phyloP scores from a whole-genome alignment of 441 rosid genomes.

The Gossypium davidsonii region DNA sequence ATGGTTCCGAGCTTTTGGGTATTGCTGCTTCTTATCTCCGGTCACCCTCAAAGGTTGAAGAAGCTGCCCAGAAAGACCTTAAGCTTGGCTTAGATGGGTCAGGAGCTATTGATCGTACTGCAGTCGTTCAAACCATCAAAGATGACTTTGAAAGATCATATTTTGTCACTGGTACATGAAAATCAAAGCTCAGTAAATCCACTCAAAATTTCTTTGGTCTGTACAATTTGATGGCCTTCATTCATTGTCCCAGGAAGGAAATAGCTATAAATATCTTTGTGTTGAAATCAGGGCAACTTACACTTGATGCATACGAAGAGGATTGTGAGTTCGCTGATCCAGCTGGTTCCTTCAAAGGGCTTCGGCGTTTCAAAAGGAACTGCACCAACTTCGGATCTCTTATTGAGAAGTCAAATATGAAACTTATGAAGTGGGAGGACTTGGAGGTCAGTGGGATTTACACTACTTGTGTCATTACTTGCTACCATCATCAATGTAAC shows the following conservation, averaged over 20 bases:
- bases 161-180: conserved; percentile 67
- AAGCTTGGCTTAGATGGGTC: conserved; percentile 39
- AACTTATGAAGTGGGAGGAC: conserved; percentile 85
- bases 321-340: conserved; percentile 95
- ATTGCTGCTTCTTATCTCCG: conserved; percentile 77
- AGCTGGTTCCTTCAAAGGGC: conserved; percentile 88
- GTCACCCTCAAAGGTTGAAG: conserved; percentile 26
- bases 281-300: conserved; percentile 48
- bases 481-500: background rate
- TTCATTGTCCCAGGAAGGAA: background rate
- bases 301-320: conserved; percentile 69
- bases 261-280: background rate
- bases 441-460: conserved; percentile 42
- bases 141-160: conserved; percentile 73
- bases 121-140: conserved; percentile 53
- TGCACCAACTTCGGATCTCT: conserved; percentile 81
- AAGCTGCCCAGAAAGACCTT: conserved; percentile 24
- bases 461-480: background rate
- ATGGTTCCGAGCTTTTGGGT: conserved; percentile 85
- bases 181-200: background rate
- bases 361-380: conserved; percentile 78
- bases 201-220: background rate
- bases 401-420: conserved; percentile 75
- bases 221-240: background rate
- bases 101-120: conserved; percentile 49